Evolutionary conservation across 2,329 filamentous ascomycete genomes (phyloP).

Genomic region (Hypoxylon sp.): DNA sequence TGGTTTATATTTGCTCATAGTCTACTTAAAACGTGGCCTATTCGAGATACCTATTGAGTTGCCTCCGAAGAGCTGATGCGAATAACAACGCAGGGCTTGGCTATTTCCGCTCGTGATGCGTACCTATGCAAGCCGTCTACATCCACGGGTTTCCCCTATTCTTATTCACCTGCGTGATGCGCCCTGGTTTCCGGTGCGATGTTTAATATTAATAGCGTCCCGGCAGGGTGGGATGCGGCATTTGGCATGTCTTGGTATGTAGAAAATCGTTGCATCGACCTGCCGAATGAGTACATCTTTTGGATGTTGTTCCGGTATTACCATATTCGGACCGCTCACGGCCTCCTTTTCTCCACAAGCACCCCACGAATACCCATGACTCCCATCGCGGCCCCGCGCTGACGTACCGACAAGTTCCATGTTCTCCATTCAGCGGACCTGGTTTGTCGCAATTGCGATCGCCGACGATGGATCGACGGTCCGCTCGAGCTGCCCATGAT

Average conservation of each 20-base stretch:
- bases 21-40: constrained; percentile 6
- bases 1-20: constrained; percentile 4
- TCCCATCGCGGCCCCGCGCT: constrained; percentile 17
- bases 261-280: constrained; percentile 32
- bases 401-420: constrained; percentile 15
- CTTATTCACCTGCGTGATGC: constrained; percentile 18
- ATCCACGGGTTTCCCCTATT: constrained; percentile 23
- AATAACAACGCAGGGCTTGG: constrained; percentile 1
- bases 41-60: not conserved
- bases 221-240: constrained; percentile 36
- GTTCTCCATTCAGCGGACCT: constrained; percentile 14
- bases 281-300: constrained; percentile 36
- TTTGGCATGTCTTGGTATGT: constrained; percentile 33
- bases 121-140: constrained; percentile 20
- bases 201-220: constrained; percentile 21
- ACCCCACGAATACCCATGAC: constrained; percentile 38
- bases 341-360: constrained; percentile 40
- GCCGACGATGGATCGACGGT: constrained; percentile 47
- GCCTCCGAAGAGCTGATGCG: not conserved
- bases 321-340: constrained; percentile 41
- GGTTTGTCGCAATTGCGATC: constrained; percentile 15
- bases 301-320: constrained; percentile 41
- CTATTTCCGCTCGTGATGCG: constrained; percentile 8
- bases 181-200: constrained; percentile 31
- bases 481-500: constrained; percentile 25